These are phyloP conservation scores for Hypoxylon cercidicola DNA, from an alignment of 495 filamentous ascomycete species.

Conservation along the genomic window DNA sequence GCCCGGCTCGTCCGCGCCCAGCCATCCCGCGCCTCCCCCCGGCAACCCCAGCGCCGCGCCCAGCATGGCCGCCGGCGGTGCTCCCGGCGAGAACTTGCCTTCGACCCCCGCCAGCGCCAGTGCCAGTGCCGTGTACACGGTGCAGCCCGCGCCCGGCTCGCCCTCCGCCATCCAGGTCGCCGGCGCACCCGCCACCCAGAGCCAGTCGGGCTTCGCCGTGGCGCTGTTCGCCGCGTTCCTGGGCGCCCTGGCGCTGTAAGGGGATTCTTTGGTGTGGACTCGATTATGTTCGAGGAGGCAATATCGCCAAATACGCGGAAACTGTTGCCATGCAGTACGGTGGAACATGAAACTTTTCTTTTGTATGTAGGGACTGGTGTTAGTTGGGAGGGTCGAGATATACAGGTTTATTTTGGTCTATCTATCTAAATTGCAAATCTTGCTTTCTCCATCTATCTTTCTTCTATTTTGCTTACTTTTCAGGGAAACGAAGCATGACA, in stretches of 20 bases:
- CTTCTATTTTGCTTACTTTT: too few relatives aligned
- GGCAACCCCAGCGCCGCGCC: constrained; percentile 4
- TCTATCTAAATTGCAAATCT: too few relatives aligned
- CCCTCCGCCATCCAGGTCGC: constrained; percentile 14
- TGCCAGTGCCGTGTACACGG: neutral
- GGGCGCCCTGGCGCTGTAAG: constrained; percentile 22
- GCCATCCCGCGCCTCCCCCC: neutral
- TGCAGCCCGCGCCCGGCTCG: too few relatives aligned
- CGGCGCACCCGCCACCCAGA: constrained; percentile 6
- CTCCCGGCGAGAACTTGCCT: constrained; percentile 12
- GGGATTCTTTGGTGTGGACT: neutral
- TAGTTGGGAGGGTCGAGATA: too few relatives aligned
- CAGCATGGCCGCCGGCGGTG: constrained; percentile 2
- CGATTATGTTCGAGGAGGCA: too few relatives aligned
- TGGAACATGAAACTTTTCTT: too few relatives aligned
- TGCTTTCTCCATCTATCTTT: too few relatives aligned
- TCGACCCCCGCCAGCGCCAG: constrained; percentile 17
- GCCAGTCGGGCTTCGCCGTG: neutral
- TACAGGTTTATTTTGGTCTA: too few relatives aligned
- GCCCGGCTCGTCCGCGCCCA: neutral
- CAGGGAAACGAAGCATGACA: too few relatives aligned
- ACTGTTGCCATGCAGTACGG: too few relatives aligned
- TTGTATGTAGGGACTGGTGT: too few relatives aligned
- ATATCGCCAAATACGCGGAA: too few relatives aligned
- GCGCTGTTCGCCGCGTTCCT: constrained; percentile 24